Conservation (phyloP, 495 filamentous ascomycete genomes). For the Diplogelasinospora grovesii region DNA sequence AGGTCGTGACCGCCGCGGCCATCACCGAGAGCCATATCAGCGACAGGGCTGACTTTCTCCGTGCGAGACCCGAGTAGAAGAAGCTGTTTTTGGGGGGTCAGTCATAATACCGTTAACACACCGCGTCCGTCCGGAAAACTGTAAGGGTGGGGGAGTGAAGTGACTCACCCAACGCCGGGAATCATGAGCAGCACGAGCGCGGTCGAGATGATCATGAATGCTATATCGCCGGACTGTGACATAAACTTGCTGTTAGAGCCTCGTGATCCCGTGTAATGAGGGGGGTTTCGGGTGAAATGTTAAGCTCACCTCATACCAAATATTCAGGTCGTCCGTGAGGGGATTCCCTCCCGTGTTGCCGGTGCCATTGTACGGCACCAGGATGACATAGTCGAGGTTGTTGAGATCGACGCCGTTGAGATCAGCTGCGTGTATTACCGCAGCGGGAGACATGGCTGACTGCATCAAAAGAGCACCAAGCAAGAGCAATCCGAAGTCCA, state of each 20-base stretch:
- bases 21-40: conserved; percentile 94
- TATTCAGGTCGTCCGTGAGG: conserved; percentile 63
- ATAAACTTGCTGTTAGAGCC: conserved; percentile 7
- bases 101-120: conserved; percentile 5
- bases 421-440: too few species aligned
- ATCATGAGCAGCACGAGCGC: conserved; percentile 95
- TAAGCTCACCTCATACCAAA: conserved; percentile 68
- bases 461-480: too few species aligned
- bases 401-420: conserved; percentile 31
- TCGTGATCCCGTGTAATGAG: conserved; percentile 1
- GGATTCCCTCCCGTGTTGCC: conserved; percentile 65
- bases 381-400: conserved; percentile 39
- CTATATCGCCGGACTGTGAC: conserved; percentile 74
- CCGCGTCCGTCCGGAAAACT: background rate
- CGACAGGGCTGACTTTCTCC: conserved; percentile 87
- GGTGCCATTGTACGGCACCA: conserved; percentile 64
- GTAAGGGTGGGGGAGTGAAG: too few species aligned
- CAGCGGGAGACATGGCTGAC: too few species aligned
- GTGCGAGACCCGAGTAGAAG: conserved; percentile 94
- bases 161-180: conserved; percentile 68
- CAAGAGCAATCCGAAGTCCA: too few species aligned
- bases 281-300: background rate
- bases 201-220: conserved; percentile 80
- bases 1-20: conserved; percentile 78
- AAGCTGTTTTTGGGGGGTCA: conserved; percentile 50